These are phyloP conservation scores for Inga oerstediana DNA, from an alignment of 306 rosid species.

Conservation along the genomic window DNA sequence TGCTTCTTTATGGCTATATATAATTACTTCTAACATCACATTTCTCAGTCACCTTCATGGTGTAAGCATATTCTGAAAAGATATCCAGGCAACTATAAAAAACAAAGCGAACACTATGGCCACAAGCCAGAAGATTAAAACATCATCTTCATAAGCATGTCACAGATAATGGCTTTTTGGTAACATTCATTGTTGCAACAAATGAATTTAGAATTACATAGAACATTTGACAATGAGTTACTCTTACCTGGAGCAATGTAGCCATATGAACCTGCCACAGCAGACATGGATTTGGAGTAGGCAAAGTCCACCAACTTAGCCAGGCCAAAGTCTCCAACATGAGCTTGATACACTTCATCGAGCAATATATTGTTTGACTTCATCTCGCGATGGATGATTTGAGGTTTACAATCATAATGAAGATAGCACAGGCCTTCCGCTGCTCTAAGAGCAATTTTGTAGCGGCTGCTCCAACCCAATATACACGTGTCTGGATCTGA, in stretches of 20 bases:
- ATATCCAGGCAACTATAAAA: slow-evolving; percentile 27
- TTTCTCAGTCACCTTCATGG: slow-evolving; percentile 82
- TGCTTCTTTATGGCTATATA: slow-evolving; percentile 13
- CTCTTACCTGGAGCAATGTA: slow-evolving; percentile 83
- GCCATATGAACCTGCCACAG: slow-evolving; percentile 89
- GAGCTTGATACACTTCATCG: slow-evolving; percentile 68
- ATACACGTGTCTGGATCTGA: slow-evolving; percentile 45
- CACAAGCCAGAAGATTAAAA: not conserved
- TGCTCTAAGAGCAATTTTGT: slow-evolving; percentile 78
- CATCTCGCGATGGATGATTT: slow-evolving; percentile 81
- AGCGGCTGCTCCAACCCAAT: slow-evolving; percentile 73
- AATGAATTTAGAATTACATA: not conserved
- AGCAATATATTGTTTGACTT: slow-evolving; percentile 87
- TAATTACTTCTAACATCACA: slow-evolving; percentile 42
- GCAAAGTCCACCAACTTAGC: slow-evolving; percentile 77
- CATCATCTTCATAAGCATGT: not conserved
- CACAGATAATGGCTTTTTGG: not conserved
- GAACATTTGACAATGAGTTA: not conserved
- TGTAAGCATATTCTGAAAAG: slow-evolving; percentile 78
- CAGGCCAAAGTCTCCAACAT: slow-evolving; percentile 94
- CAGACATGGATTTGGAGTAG: slow-evolving; percentile 80
- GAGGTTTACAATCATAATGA: slow-evolving; percentile 86
- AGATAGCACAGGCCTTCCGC: slow-evolving; percentile 89
- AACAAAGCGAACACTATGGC: slow-evolving; percentile 1
- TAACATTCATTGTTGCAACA: not conserved